Evolutionary conservation across 225 moss, liverwort and hornwort species (phyloP), one percentile per base, ranked within the genome.

Genomic region (Anthoceros angustus): DNA sequence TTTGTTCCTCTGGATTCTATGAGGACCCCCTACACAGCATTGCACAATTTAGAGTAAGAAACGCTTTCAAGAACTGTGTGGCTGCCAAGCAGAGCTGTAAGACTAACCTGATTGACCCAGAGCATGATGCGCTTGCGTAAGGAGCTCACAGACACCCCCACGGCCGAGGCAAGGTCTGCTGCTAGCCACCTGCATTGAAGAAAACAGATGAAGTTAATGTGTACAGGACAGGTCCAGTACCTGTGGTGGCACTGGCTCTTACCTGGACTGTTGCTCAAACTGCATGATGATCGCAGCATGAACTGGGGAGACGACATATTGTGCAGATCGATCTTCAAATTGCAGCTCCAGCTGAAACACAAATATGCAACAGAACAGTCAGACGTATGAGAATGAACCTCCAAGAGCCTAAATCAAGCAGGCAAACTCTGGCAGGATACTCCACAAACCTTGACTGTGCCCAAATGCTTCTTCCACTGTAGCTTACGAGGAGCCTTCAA

Each of bases 281-380:
- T 84, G 89, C 92, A 98, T 98, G 64, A 98, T 98, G 62, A 98
- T 89, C 24, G 98, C 79, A 70, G 98, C 98, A 82, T 98, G 98
- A 68, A 98, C 70, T 46, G 98, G 89, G 63, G 98, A 86, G 20
- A 98, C 98, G 74, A 89, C 89, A 74, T 89, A 98, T 61, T 98
- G 98, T 24, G 85, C 82, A 66, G 98, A 83, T 42, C 92, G 87
- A 80, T 98, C 98, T 76, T 92, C 89, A 66, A 98, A 98, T 76
- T 98, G 89, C 72, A 98, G 78, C 78, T 98, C 98, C 75, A 98
- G 76, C 98, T 98, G 80, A 43, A 5, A 16, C 5, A 2, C 10
- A 66, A 41, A 16, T 65, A 38, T 8, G 12, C 65, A 25, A 32
- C 39, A 10, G 16, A 20, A 8, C 10, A 8, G 65, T 8, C 18